Conservation (phyloP, 1,284 basidiomycete genomes). For the Sutorius eximius region DNA sequence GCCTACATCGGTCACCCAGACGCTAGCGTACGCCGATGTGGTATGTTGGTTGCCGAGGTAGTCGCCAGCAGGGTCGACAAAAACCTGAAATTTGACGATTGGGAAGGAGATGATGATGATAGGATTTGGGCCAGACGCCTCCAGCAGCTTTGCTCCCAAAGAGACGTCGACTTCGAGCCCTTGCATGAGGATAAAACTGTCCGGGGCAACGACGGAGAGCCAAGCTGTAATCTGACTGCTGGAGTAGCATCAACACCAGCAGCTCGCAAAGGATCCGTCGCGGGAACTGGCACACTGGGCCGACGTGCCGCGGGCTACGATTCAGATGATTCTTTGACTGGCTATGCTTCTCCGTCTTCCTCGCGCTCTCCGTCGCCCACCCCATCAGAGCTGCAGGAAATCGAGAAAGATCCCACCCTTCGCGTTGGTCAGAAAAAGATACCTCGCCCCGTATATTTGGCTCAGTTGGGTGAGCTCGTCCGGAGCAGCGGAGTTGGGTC, state of each 20-base stretch:
- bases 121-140: constrained; percentile 64
- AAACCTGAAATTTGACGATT: constrained; percentile 76
- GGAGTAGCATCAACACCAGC: background rate
- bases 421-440: constrained; percentile 65
- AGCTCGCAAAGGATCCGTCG: background rate
- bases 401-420: constrained; percentile 83
- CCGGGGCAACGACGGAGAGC: background rate
- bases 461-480: constrained; percentile 74
- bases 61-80: constrained; percentile 62
- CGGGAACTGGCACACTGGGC: background rate
- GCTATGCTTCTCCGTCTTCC: constrained; percentile 67
- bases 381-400: constrained; percentile 74
- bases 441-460: constrained; percentile 77
- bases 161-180: constrained; percentile 51
- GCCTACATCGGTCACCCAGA: constrained; percentile 81
- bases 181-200: constrained; percentile 6
- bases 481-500: constrained; percentile 48
- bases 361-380: constrained; percentile 81
- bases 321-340: constrained; percentile 81
- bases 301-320: constrained; percentile 48
- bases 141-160: constrained; percentile 48
- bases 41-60: constrained; percentile 91
- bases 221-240: background rate
- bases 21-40: constrained; percentile 76
- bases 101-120: constrained; percentile 79